phyloP scores from a whole-genome alignment of 306 rosid species.

The Fragaria iinumae region DNA sequence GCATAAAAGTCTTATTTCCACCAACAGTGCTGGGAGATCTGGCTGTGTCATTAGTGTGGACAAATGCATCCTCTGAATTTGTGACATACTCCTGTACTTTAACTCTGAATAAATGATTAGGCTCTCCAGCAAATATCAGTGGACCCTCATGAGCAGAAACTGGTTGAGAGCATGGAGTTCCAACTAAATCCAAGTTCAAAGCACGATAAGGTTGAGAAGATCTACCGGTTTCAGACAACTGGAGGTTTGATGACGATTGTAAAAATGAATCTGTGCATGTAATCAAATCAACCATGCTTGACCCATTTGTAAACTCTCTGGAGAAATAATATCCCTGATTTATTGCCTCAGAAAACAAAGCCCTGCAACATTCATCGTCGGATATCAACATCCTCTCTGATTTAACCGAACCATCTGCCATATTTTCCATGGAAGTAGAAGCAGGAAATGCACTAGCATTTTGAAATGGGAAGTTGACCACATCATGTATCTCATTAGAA shows the following conservation, averaged over 20 bases:
- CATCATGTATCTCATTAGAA: conserved; percentile 44
- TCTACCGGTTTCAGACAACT: conserved; percentile 41
- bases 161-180: conserved; percentile 40
- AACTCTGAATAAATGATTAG: conserved; percentile 45
- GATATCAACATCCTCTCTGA: conserved; percentile 57
- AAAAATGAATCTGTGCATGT: conserved; percentile 42
- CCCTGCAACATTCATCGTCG: conserved; percentile 85
- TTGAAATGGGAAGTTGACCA: conserved; percentile 43
- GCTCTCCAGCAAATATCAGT: conserved; percentile 39
- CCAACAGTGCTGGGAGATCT: conserved; percentile 46
- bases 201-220: conserved; percentile 40
- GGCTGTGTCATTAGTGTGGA: conserved; percentile 51
- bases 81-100: conserved; percentile 56
- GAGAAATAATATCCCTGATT: conserved; percentile 46
- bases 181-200: conserved; percentile 32
- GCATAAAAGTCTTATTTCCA: conserved; percentile 36
- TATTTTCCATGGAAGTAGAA: conserved; percentile 39
- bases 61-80: conserved; percentile 42
- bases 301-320: conserved; percentile 39
- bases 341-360: conserved; percentile 67
- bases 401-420: conserved; percentile 42
- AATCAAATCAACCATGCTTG: conserved; percentile 38
- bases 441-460: conserved; percentile 43
- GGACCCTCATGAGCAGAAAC: conserved; percentile 54
- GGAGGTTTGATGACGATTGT: conserved; percentile 45